Evolutionary conservation across 1,284 basidiomycete species (phyloP), one percentile per base, ranked within the genome.

Genomic region (Sanguinoderma infundibulare): DNA sequence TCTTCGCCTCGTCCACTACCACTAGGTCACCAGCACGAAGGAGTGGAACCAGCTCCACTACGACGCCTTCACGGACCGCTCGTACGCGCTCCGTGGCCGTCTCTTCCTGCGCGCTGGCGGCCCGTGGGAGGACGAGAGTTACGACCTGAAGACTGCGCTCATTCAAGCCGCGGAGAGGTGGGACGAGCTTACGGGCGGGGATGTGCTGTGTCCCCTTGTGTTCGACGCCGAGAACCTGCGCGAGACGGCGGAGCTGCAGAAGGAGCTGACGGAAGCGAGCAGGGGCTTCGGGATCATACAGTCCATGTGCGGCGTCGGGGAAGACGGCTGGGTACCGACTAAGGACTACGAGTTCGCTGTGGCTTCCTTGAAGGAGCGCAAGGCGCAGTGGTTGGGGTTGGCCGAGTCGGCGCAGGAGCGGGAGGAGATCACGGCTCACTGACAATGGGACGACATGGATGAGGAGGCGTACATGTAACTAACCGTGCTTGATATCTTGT

Each of bases 101-200:
- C 75, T 83, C 57, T 83, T 80, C 75, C 1, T 61, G 59, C 67
- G 76, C 22, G 78, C 80, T 53, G 55, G 77, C 74, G 67, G 30
- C 36, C 74, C 72, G 36, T 83, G 81, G 81, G 79, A 82, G 72
- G 82, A 77, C 44, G 82, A 84, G 70, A 80, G 79, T 53, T 67
- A 66, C 71, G 73, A 58, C 55, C 73, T 83, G 71, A 78, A 80
- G 74, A 59, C 53, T 73, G 63, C 68, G 65, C 77, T 83, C 17
- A 78, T 83, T 63, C 60, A 78, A 53, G 75, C 72, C 62, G 75
- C 71, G 67, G 66, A 77, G 62, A 69, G 34, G 7, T 82, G 80
- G 81, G 70, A 67, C 68, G 65, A 0, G 67, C 74, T 83, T 67
- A 69, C 71, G 59, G 75, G 73, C 61, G 74, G 46, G 68, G 75